These are phyloP conservation scores for Penicillium silybi DNA, from an alignment of 495 filamentous ascomycete species.

Conservation along the genomic window DNA sequence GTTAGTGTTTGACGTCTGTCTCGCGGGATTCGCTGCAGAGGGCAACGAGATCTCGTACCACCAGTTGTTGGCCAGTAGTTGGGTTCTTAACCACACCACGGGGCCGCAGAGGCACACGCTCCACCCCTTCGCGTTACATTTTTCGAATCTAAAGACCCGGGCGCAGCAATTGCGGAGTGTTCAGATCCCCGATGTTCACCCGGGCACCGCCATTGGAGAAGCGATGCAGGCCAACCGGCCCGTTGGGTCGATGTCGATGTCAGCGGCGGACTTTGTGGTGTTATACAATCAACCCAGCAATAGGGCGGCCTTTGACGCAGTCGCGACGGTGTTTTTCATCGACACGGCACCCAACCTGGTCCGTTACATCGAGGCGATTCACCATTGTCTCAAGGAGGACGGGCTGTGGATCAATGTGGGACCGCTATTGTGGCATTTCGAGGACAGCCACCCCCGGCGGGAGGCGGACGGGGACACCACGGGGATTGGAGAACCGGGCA, in stretches of 20 bases:
- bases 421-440: conserved; percentile 88
- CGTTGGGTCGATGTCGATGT: conserved; percentile 70
- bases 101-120: conserved; percentile 47
- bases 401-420: conserved; percentile 89
- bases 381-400: conserved; percentile 68
- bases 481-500: conserved; percentile 74
- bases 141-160: conserved; percentile 72
- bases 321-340: conserved; percentile 90
- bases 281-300: conserved; percentile 62
- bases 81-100: conserved; percentile 74
- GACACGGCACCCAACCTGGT: conserved; percentile 94
- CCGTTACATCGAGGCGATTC: conserved; percentile 78
- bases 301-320: conserved; percentile 66
- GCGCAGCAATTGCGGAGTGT: conserved; percentile 68
- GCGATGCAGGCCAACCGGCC: conserved; percentile 20
- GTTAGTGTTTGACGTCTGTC: conserved; percentile 79
- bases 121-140: conserved; percentile 74
- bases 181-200: conserved; percentile 73
- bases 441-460: conserved; percentile 46
- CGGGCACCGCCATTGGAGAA: conserved; percentile 49
- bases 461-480: conserved; percentile 13
- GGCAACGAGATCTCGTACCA: conserved; percentile 98
- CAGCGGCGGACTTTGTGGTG: conserved; percentile 75
- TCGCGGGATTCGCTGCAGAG: conserved; percentile 69
- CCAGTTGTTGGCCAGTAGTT: conserved; percentile 80